Conservation (phyloP, 805 yeast genomes). For the Lipomyces kockii region DNA sequence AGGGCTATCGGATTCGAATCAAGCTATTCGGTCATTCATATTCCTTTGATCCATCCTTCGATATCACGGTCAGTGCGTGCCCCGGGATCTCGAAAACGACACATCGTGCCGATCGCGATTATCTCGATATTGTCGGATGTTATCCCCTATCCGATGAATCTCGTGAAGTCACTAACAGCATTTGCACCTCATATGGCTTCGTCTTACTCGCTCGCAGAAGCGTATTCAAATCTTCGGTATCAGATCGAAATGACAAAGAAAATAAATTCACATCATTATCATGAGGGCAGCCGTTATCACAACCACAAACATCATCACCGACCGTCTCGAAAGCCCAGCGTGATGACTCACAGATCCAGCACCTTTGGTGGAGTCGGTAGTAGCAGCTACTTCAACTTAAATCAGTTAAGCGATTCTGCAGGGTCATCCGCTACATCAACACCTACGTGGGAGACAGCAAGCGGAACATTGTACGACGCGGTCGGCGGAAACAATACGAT, state of each 20-base stretch:
- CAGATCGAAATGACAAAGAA: conserved; percentile 36
- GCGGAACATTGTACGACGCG: not conserved
- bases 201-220: conserved; percentile 40
- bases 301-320: conserved; percentile 6
- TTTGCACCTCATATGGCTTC: conserved; percentile 44
- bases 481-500: not conserved
- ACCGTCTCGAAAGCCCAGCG: conserved; percentile 12
- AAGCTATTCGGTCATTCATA: conserved; percentile 42
- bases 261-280: conserved; percentile 7
- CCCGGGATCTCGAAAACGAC: conserved; percentile 15
- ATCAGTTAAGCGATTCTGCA: conserved; percentile 13
- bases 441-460: conserved; percentile 21
- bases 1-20: conserved; percentile 44
- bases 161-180: conserved; percentile 36
- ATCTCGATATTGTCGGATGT: conserved; percentile 43
- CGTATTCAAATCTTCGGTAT: conserved; percentile 38
- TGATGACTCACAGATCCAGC: not conserved
- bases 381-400: conserved; percentile 17
- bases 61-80: conserved; percentile 17
- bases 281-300: not conserved
- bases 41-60: conserved; percentile 42
- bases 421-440: conserved; percentile 12
- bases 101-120: conserved; percentile 43
- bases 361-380: not conserved
- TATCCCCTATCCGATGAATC: conserved; percentile 43